Percentiles rank a stretch among this genome's conserved stretches.
These are phyloP conservation scores for Graphiopsis chlorocephala DNA, from an alignment of 2,329 filamentous ascomycete species.

Conservation along the genomic window DNA sequence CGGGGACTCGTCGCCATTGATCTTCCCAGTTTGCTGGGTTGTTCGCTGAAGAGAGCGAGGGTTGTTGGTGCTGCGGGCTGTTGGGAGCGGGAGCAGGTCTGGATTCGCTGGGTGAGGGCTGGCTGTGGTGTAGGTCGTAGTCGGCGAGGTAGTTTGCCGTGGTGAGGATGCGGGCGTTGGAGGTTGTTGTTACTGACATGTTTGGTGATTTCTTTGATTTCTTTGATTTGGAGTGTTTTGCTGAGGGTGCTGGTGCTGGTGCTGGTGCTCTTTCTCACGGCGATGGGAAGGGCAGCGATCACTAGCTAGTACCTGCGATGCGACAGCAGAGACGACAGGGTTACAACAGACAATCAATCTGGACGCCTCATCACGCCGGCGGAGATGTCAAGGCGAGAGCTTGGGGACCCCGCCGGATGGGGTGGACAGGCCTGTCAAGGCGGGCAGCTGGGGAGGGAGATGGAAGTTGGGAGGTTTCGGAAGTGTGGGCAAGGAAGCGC, in stretches of 20 bases:
- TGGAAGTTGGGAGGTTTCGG: not conserved
- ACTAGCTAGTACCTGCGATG: not conserved
- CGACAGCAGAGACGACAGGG: not conserved
- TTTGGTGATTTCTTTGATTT: not conserved
- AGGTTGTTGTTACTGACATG: slow-evolving; percentile 47
- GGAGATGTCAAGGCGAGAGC: not conserved
- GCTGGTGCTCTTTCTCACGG: too few relatives aligned
- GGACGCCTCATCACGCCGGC: not conserved
- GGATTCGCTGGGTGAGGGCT: slow-evolving; percentile 25
- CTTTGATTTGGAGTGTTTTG: not conserved
- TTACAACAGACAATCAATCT: too few relatives aligned
- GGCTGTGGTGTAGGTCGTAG: slow-evolving; percentile 46
- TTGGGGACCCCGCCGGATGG: not conserved
- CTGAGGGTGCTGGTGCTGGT: not conserved
- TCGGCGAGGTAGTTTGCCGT: slow-evolving; percentile 41
- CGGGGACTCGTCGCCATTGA: slow-evolving; percentile 48
- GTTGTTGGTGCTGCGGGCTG: slow-evolving; percentile 30
- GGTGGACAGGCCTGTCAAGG: not conserved
- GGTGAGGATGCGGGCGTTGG: slow-evolving; percentile 36
- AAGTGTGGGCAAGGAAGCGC: not conserved
- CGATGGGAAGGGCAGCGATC: too few relatives aligned
- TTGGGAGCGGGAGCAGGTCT: slow-evolving; percentile 32
- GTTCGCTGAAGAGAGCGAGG: slow-evolving; percentile 14
- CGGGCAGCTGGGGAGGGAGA: not conserved
- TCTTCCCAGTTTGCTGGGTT: slow-evolving; percentile 47